Base-by-base conservation (phyloP, 2,329 filamentous ascomycete genomes). In the Nigrospora sphaerica region DNA sequence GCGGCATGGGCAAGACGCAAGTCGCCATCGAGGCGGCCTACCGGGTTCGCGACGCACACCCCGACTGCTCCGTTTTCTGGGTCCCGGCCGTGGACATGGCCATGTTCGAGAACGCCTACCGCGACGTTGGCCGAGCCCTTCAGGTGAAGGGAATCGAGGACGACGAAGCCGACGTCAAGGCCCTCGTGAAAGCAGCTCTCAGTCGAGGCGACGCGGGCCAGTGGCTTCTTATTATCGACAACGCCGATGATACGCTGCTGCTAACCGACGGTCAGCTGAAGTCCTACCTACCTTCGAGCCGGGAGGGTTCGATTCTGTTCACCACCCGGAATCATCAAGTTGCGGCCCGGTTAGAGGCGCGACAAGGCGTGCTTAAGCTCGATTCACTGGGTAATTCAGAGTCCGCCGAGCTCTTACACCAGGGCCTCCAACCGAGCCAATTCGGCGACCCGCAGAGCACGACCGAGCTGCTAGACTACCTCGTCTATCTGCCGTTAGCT, bases 111-210 rank as follows among this genome's bases (percentile, higher is more conserved):
- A n/a, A n/a, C n/a, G n/a, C 19, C 19, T 23, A 39, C 14, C 12
- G 13, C n/a, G 16, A 39, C 14, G 23, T 39, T 28, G 38, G 18
- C 38, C 19, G 13, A 39, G 38, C 38, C 12, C 19, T 39, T 4
- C 11, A 28, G 6, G 38, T 39, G 3, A 23, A 39, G 6, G 19
- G 38, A 9, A 28, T 39, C 9, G 13, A 39, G 16, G 19, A 39
- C 5, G 19, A 39, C 17, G 23, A 31, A 39, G 19, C 19, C 14
- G 38, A 39, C 38, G 18, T 39, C 3, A 39, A 39, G 38, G 18
- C 17, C 11, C 38, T 70, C 17, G 63, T 66, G 3, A 17, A 38
- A 14, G n/a, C 35, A 2, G 35, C 35, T 38, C 35, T 38, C 10
- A 12, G 14, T 38, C 35, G 3, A 38, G 35, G 12, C 7, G 19